phyloP scores from a whole-genome alignment of 1,284 basidiomycete genomes.

The Fomes fomentarius region DNA sequence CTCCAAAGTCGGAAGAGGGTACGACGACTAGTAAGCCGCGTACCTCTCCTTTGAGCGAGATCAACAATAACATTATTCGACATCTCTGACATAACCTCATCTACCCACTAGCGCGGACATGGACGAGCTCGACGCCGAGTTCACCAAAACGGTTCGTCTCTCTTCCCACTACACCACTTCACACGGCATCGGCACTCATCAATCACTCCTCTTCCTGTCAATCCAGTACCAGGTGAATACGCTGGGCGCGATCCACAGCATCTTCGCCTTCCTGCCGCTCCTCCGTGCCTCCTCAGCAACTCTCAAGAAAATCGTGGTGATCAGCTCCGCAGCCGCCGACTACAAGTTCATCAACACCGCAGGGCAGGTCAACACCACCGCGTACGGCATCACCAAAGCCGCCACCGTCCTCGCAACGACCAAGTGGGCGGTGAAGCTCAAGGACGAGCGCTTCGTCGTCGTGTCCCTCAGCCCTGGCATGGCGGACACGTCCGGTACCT shows the following conservation, averaged over 20 bases:
- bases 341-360: slow-evolving; percentile 28
- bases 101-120: slow-evolving; percentile 15
- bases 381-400: slow-evolving; percentile 42
- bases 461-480: slow-evolving; percentile 40
- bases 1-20: background rate
- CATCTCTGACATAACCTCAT: too few relatives aligned
- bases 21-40: slow-evolving; percentile 21
- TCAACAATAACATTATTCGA: too few relatives aligned
- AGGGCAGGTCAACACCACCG: slow-evolving; percentile 14
- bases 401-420: slow-evolving; percentile 42
- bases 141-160: slow-evolving; percentile 10
- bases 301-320: slow-evolving; percentile 40
- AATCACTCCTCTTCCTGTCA: background rate
- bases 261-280: slow-evolving; percentile 42
- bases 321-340: slow-evolving; percentile 38
- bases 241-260: slow-evolving; percentile 39
- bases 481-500: slow-evolving; percentile 34
- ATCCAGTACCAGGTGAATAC: slow-evolving; percentile 40
- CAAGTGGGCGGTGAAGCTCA: slow-evolving; percentile 41
- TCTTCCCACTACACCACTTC: too few relatives aligned
- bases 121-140: slow-evolving; percentile 20
- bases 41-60: too few relatives aligned
- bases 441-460: slow-evolving; percentile 40
- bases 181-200: too few relatives aligned
- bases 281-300: slow-evolving; percentile 33